Evolutionary conservation across 2,329 filamentous ascomycete species (phyloP).

Genomic region (Monosporascus sp.): DNA sequence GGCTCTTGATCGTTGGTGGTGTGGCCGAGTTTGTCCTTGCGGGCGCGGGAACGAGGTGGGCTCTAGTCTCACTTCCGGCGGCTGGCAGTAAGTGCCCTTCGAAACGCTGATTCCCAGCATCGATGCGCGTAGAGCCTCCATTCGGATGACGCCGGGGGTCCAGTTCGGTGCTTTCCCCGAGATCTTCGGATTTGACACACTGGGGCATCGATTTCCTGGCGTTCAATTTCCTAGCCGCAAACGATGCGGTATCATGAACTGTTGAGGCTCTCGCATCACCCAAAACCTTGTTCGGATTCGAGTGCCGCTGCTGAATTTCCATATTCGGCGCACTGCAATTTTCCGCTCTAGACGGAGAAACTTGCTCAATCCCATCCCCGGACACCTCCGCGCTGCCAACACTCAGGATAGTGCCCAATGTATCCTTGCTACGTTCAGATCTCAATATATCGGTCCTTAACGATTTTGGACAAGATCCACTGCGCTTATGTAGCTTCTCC

Average conservation of each 20-base stretch:
- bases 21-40: conserved; percentile 25
- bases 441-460: conserved; percentile 33
- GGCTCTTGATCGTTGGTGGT: conserved; percentile 10
- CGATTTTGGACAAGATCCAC: conserved; percentile 27
- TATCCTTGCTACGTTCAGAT: conserved; percentile 40
- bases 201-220: background rate
- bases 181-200: background rate
- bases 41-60: background rate
- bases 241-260: background rate
- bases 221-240: background rate
- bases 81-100: background rate
- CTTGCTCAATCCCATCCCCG: conserved; percentile 16
- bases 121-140: background rate
- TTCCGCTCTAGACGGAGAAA: background rate
- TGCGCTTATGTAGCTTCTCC: conserved; percentile 30
- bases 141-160: no score
- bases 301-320: background rate
- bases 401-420: conserved; percentile 45
- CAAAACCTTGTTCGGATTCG: no score
- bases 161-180: background rate
- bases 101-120: background rate
- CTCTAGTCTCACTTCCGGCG: background rate
- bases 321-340: background rate
- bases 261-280: background rate
- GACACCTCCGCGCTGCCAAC: conserved; percentile 39